Evolutionary conservation across 2,329 filamentous ascomycete genomes (phyloP), one percentile per base, ranked within the genome.

Genomic region (Fonsecaea multimorphosa): DNA sequence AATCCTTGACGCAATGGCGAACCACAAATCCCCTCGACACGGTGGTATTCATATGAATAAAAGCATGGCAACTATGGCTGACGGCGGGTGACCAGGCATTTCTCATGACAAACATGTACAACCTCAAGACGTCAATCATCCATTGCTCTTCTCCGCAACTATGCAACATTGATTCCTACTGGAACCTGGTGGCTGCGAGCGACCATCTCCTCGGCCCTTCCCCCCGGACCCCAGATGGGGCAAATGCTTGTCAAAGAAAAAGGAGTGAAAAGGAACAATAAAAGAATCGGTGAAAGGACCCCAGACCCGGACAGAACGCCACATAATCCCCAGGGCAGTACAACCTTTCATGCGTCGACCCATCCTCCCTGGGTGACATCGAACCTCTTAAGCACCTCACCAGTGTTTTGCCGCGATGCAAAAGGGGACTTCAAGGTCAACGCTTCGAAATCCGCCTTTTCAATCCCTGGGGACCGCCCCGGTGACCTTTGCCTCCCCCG

Each of bases 301-400:
- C 22, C 19, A n/a, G 8, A 14, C 9, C 44, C 19, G 22, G 8
- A 7, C 6, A 24, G n/a, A 9, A 4, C 16, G 3, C 40, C n/a
- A 46, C n/a, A 46, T 22, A 22, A 24, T 1, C 9, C 1, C 9
- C 1, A 16, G 11, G 22, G 12, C 44, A 27, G 11, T 22, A 27
- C 44, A 31, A 6, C 11, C 27, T 16, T 34, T 64, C 61, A 66
- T 53, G 61, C 61, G 19, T 67, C 58, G 40, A 70, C 59, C 68
- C 68, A 70, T 46, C 66, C 63, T 9, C 68, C 68, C 40, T 60
- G 63, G 11, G 68, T 67, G 19, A 66, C 60, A 63, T 70, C 65
- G 36, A 66, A 65, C 57, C 60, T 61, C 52, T 56, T 68, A 14
- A 64, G 49, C 40, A 57, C 62, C 53, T 59, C 57, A 49, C 55